Base-by-base conservation (phyloP, 148 eudicot genomes). In the Camellia lanceoleosa region DNA sequence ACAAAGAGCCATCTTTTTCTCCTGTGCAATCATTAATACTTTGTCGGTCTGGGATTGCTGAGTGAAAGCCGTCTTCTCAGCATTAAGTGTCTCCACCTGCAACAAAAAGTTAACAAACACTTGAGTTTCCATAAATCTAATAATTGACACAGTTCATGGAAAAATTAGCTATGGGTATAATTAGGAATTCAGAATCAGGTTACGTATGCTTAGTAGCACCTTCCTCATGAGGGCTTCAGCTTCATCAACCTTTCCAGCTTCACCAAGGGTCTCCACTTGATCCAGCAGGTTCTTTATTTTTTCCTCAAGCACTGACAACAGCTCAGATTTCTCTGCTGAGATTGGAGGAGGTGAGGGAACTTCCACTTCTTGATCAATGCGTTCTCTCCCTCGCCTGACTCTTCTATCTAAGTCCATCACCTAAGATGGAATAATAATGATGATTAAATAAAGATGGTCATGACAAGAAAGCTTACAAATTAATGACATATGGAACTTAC, bases 141-240 rank as follows among this genome's bases (percentile, higher is more conserved):
- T 64, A 30, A 15, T 19, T 12, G 47, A 52, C 71, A 52, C 0
- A 5, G 12, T 20, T 67, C 9, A 23, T 5, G 1, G 3, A 54
- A 23, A 30, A 66, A 74, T 9, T 38, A 47, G 82, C 49, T 52
- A 61, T 10, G 10, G 41, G 52, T 23, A 63, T 73, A 62, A 38
- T 58, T n/a, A 18, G 49, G n/a, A 64, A 64, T 44, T 54, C 18
- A 66, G 71, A 56, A 42, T 81, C 8, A 43, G 42, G 52, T 49
- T 5, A 16, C 12, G 55, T 20, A 68, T 38, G 62, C 68, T 8
- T 23, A 12, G 30, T 76, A 78, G 61, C 73, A 96, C 99, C 98
- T 93, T 96, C 85, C 94, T 91, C 99, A 96, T 96, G 23, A 96
- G 95, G 71, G 99, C 99, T 85, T 96, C 99, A 82, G 98, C 99